Conservation (phyloP, 768 basidiomycete genomes). For the Chalciporus piperatus region DNA sequence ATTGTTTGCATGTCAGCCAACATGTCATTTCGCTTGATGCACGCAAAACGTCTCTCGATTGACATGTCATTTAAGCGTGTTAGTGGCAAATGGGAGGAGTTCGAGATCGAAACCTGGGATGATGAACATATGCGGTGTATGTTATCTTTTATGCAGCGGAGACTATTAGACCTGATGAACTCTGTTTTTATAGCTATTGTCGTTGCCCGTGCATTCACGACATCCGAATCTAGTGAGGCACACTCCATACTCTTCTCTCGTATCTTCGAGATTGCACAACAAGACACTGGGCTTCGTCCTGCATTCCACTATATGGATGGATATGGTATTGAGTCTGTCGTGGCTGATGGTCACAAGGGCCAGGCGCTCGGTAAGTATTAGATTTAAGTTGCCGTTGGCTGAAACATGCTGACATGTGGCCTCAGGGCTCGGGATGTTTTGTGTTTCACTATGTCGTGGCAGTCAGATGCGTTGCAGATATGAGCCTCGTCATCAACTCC, state of each 20-base stretch:
- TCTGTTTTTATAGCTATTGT: conserved; percentile 3
- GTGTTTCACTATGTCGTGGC: background rate
- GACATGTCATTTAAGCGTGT: conserved; percentile 3
- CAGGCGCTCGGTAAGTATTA: conserved; percentile 2
- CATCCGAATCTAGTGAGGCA: background rate
- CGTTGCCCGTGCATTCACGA: conserved; percentile 1
- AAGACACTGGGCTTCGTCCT: background rate
- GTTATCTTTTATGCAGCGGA: background rate
- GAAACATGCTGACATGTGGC: background rate
- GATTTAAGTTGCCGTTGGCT: too few species aligned
- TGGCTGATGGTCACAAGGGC: conserved; percentile 3
- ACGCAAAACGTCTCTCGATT: background rate
- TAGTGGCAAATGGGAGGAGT: background rate
- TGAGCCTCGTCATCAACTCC: background rate
- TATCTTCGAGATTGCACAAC: conserved; percentile 4
- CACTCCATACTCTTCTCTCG: background rate
- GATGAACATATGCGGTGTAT: background rate
- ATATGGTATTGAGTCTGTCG: background rate
- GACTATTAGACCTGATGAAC: too few species aligned
- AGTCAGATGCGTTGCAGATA: background rate
- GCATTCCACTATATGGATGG: background rate
- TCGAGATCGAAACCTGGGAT: conserved; percentile 4
- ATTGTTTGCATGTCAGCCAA: background rate
- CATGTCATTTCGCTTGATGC: background rate
- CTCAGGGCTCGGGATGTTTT: background rate